phyloP scores from a whole-genome alignment of 2,329 filamentous ascomycete genomes.

The Anisogramma anomala region DNA sequence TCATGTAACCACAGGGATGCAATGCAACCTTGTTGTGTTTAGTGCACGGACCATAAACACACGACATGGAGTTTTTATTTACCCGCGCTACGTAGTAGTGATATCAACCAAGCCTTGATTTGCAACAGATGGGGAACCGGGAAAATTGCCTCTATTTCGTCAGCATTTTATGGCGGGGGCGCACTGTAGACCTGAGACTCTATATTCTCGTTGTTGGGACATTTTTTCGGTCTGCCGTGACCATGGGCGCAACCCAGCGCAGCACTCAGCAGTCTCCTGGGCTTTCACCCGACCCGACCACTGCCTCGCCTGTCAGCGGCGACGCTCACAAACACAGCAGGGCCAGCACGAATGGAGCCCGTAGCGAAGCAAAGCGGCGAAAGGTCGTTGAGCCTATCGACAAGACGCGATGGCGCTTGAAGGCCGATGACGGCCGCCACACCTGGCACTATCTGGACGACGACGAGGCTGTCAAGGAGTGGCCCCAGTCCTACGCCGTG shows the following conservation, averaged over 20 bases:
- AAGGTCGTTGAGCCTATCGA: conserved; percentile 56
- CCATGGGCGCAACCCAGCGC: conserved; percentile 18
- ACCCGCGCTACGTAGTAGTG: too few relatives aligned
- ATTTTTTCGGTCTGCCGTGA: too few relatives aligned
- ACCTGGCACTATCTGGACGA: conserved; percentile 90
- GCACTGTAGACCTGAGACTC: too few relatives aligned
- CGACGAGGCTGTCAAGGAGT: conserved; percentile 54
- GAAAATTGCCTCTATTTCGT: too few relatives aligned
- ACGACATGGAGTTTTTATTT: too few relatives aligned
- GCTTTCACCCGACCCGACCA: conserved; percentile 9
- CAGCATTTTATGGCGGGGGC: too few relatives aligned
- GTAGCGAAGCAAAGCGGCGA: conserved; percentile 29
- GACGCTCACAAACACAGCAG: conserved; percentile 30
- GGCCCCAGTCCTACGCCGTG: conserved; percentile 83
- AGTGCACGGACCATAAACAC: too few relatives aligned
- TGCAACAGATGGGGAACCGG: too few relatives aligned
- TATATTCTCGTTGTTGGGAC: too few relatives aligned
- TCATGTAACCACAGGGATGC: too few relatives aligned
- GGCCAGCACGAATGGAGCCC: conserved; percentile 24
- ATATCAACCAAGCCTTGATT: too few relatives aligned
- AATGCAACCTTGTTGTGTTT: too few relatives aligned
- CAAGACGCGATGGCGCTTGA: conserved; percentile 69
- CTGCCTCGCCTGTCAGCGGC: conserved; percentile 11
- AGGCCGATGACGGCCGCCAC: conserved; percentile 71
- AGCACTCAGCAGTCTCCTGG: conserved; percentile 5